Conservation (phyloP, 257 asterid genomes). For the Nicotiana paniculata region DNA sequence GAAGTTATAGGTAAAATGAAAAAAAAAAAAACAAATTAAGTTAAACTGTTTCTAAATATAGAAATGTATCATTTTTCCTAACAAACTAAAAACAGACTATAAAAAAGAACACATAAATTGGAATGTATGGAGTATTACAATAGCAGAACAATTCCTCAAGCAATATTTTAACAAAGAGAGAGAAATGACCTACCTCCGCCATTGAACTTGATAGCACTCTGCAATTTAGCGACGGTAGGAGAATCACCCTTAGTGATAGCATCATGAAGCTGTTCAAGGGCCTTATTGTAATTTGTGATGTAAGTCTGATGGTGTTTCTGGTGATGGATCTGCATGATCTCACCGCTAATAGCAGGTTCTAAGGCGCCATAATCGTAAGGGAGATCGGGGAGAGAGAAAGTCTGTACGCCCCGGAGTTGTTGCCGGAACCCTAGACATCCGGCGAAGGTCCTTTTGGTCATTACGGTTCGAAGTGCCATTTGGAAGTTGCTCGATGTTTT, state of each 20-base stretch:
- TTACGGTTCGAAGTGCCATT: constrained; percentile 63
- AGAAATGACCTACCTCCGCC: constrained; percentile 65
- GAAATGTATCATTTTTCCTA: too few species aligned
- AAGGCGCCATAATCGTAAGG: constrained; percentile 79
- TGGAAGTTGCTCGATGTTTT: background rate
- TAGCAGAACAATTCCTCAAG: too few species aligned
- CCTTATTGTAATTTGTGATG: constrained; percentile 75
- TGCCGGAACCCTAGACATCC: constrained; percentile 23
- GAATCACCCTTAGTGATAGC: constrained; percentile 64
- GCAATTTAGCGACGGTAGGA: constrained; percentile 63
- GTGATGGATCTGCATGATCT: constrained; percentile 90
- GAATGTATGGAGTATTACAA: too few species aligned
- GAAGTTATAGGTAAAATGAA: too few species aligned
- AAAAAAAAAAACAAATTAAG: too few species aligned
- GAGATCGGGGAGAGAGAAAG: constrained; percentile 70
- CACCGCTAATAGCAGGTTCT: constrained; percentile 79
- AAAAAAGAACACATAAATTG: too few species aligned
- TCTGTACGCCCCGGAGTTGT: constrained; percentile 45
- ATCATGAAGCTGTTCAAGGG: constrained; percentile 70
- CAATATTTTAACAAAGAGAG: background rate
- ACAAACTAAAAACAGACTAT: too few species aligned
- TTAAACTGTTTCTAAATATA: too few species aligned
- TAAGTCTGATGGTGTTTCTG: constrained; percentile 93
- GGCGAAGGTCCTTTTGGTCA: constrained; percentile 26
- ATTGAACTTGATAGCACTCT: constrained; percentile 81